Conservation (phyloP, 176 grass and related monocot genomes). For the Eremochloa ophiuroides region DNA sequence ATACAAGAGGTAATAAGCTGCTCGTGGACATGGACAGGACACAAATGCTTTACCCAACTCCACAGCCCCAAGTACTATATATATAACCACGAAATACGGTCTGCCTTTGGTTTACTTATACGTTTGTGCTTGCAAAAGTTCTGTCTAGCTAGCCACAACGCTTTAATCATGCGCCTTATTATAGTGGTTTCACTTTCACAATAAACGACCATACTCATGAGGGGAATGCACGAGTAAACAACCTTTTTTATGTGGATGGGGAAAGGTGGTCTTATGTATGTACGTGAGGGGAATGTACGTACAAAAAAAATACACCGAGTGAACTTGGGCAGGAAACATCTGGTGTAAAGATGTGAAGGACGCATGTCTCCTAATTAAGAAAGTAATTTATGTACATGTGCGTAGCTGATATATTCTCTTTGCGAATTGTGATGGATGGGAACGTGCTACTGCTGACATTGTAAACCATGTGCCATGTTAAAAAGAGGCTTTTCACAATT, state of each 20-base stretch:
- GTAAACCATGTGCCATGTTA: background rate
- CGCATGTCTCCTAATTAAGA: background rate
- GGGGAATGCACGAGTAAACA: background rate
- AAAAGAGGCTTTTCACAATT: background rate
- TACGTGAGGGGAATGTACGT: background rate
- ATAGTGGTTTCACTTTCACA: conserved; percentile 37
- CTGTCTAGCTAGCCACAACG: background rate
- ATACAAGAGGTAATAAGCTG: background rate
- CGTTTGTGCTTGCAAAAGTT: conserved; percentile 11
- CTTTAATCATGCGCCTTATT: conserved; percentile 29
- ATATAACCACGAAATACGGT: too few species aligned
- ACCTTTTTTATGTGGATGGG: background rate
- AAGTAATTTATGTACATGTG: background rate
- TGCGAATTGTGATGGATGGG: background rate
- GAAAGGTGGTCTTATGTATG: background rate
- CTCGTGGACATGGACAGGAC: conserved; percentile 19
- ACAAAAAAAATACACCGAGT: background rate
- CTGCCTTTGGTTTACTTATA: conserved; percentile 25
- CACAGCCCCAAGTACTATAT: too few species aligned
- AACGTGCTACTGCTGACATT: background rate
- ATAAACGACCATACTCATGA: conserved; percentile 11
- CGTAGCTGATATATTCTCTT: background rate
- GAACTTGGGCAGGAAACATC: conserved; percentile 6
- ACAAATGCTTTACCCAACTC: background rate
- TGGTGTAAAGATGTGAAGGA: background rate